phyloP scores from a whole-genome alignment of 176 grass and related monocot genomes.

The Lolium multiflorum region DNA sequence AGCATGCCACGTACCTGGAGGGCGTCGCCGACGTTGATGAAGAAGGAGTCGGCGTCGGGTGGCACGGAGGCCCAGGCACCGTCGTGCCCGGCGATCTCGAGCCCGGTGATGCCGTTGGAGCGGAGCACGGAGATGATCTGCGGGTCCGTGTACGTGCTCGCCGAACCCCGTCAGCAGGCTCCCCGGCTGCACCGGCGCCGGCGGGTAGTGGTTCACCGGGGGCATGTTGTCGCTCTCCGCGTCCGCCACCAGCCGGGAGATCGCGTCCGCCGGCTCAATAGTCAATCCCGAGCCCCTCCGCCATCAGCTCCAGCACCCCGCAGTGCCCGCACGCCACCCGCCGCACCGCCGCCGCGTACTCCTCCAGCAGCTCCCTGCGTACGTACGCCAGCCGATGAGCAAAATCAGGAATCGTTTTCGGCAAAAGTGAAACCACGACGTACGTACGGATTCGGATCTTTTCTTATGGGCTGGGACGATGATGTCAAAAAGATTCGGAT shows the following conservation, averaged over 20 bases:
- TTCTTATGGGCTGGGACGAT: neutral
- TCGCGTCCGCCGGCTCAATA: constrained; percentile 37
- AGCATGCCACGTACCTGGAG: constrained; percentile 58
- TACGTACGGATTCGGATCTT: no score
- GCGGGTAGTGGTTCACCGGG: constrained; percentile 90
- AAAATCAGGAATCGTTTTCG: no score
- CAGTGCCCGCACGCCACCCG: constrained; percentile 55
- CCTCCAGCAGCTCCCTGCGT: constrained; percentile 60
- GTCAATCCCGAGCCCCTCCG: constrained; percentile 73
- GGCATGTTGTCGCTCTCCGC: constrained; percentile 73
- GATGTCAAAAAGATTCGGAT: neutral
- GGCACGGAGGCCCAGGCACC: constrained; percentile 77
- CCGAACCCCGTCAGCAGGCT: constrained; percentile 77
- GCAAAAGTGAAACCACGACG: no score
- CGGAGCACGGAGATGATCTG: constrained; percentile 90
- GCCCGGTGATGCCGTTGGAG: constrained; percentile 81
- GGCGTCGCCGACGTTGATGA: constrained; percentile 87
- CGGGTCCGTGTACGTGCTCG: constrained; percentile 94
- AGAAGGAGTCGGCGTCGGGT: constrained; percentile 77
- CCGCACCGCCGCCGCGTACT: constrained; percentile 73
- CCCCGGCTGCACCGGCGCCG: constrained; percentile 32
- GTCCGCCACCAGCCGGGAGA: constrained; percentile 66
- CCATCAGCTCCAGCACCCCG: constrained; percentile 88
- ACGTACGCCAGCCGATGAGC: no score
- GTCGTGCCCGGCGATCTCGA: constrained; percentile 68